phyloP scores from a whole-genome alignment of 2,329 filamentous ascomycete species.

The Zalaria sp. region DNA sequence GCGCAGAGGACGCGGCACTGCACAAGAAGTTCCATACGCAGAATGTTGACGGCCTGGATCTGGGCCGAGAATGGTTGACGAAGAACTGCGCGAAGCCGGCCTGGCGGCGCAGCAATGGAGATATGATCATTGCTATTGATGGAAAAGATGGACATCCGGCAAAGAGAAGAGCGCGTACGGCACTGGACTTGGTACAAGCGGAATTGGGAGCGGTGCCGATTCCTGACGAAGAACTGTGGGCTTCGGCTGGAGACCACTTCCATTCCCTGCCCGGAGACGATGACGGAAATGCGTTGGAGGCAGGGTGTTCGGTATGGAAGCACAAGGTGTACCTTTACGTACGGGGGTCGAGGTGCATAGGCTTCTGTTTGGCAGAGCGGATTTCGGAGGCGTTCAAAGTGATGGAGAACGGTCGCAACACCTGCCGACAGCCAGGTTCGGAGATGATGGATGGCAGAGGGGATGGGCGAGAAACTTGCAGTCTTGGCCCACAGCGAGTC shows the following conservation, averaged over 20 bases:
- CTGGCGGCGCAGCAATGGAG: conserved; percentile 16
- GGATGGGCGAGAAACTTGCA: neutral
- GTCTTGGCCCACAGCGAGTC: conserved; percentile 29
- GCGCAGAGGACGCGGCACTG: conserved; percentile 44
- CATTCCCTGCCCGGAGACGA: neutral
- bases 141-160: conserved; percentile 37
- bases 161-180: conserved; percentile 38
- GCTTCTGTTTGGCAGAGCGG: conserved; percentile 45
- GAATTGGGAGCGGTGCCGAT: conserved; percentile 49
- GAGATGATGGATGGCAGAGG: neutral
- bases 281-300: conserved; percentile 8
- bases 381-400: conserved; percentile 44
- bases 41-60: conserved; percentile 45
- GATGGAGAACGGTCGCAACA: conserved; percentile 12
- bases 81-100: conserved; percentile 9
- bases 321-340: conserved; percentile 51
- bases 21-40: conserved; percentile 52
- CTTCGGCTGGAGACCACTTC: conserved; percentile 12
- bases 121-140: conserved; percentile 44
- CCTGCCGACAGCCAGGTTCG: too few species aligned
- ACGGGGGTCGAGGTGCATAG: conserved; percentile 46
- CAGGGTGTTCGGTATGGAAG: neutral
- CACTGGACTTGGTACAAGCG: conserved; percentile 46
- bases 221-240: conserved; percentile 42
- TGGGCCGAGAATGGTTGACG: conserved; percentile 43